Conservation (phyloP, 1,284 basidiomycete genomes). For the Ganoderma meredithae region DNA sequence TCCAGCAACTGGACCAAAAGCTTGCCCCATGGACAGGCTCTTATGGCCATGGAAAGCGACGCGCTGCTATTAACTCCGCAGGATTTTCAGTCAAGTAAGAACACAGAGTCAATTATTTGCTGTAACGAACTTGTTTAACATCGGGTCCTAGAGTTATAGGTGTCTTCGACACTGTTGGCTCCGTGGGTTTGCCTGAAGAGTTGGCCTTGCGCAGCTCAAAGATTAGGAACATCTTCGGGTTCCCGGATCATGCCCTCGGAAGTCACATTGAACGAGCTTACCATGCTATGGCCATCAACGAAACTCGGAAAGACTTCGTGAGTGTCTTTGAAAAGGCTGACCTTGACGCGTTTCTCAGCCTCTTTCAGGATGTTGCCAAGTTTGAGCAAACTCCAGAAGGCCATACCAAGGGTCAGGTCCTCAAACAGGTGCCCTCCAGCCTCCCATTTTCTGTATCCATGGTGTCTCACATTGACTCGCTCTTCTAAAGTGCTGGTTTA, state of each 20-base stretch:
- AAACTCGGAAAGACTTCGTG: conserved; percentile 71
- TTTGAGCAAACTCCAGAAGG: conserved; percentile 66
- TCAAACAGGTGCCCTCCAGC: conserved; percentile 59
- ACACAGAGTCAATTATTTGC: background rate
- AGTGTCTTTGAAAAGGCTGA: conserved; percentile 33
- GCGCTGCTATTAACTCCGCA: conserved; percentile 53
- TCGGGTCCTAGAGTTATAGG: conserved; percentile 61
- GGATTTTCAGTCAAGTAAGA: conserved; percentile 68
- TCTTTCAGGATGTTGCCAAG: conserved; percentile 46
- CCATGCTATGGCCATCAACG: conserved; percentile 73
- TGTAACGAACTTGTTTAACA: background rate
- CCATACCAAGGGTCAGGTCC: conserved; percentile 58
- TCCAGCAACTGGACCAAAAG: conserved; percentile 46
- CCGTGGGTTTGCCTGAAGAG: conserved; percentile 71
- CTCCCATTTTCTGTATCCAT: conserved; percentile 18
- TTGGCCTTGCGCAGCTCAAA: conserved; percentile 51
- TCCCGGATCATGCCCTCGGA: conserved; percentile 64
- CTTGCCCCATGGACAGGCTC: conserved; percentile 60
- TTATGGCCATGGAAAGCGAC: conserved; percentile 57
- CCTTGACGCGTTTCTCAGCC: conserved; percentile 1
- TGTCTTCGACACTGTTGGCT: conserved; percentile 78
- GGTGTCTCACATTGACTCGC: background rate
- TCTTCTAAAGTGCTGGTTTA: conserved; percentile 68
- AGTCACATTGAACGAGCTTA: conserved; percentile 69
- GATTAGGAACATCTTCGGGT: conserved; percentile 63